phyloP scores from a whole-genome alignment of 2,329 filamentous ascomycete species.

The Ceratocystis harringtonii region DNA sequence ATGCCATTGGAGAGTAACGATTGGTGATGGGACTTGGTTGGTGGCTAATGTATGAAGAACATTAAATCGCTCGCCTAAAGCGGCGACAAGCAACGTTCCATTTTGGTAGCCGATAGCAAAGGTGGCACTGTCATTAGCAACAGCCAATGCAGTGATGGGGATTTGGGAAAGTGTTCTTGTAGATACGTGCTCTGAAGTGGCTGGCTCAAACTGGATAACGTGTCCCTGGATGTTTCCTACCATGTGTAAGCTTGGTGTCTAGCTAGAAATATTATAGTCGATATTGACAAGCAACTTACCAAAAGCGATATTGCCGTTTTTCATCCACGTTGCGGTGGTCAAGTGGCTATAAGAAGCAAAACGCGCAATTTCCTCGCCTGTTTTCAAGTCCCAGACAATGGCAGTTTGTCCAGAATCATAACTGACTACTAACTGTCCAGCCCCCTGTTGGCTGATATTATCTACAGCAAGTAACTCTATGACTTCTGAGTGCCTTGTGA shows the following conservation, averaged over 20 bases:
- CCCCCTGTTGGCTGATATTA: conserved; percentile 74
- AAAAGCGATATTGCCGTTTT: conserved; percentile 91
- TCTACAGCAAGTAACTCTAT: conserved; percentile 77
- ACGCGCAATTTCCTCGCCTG: conserved; percentile 76
- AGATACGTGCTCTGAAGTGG: conserved; percentile 83
- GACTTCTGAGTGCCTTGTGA: conserved; percentile 69
- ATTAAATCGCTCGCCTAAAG: conserved; percentile 78
- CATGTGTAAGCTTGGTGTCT: conserved; percentile 19
- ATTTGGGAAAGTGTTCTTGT: conserved; percentile 82
- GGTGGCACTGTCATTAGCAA: conserved; percentile 75
- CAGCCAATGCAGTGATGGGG: conserved; percentile 83
- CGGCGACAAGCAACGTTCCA: conserved; percentile 81
- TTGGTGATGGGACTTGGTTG: conserved; percentile 67
- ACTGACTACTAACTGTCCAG: conserved; percentile 75
- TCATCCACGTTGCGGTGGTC: conserved; percentile 82
- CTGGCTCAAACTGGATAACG: conserved; percentile 85
- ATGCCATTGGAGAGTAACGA: conserved; percentile 84
- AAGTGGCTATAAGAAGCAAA: conserved; percentile 85
- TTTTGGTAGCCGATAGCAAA: conserved; percentile 98
- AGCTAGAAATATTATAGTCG: background rate
- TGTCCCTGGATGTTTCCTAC: conserved; percentile 87
- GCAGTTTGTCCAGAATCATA: conserved; percentile 84
- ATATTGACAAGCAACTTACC: conserved; percentile 41
- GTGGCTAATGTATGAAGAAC: conserved; percentile 87
- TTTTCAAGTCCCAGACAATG: conserved; percentile 93